Percentiles rank a stretch among this genome's conserved stretches.
Conservation (phyloP, 495 filamentous ascomycete species). For the Hypoxylon cercidicola region DNA sequence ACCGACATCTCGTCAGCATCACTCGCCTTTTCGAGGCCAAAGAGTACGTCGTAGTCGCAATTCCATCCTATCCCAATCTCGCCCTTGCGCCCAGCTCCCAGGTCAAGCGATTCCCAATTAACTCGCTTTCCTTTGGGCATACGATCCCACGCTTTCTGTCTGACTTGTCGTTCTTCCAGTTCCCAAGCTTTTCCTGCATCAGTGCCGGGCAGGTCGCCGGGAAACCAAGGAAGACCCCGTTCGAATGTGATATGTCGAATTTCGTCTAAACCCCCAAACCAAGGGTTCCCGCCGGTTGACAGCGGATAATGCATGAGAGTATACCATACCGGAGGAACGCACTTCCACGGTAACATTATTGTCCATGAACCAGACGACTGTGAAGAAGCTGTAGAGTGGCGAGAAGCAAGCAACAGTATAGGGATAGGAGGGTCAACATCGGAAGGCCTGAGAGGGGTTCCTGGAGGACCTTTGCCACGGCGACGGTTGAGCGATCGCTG, state of each 20-base stretch:
- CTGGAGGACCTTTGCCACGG: slow-evolving; percentile 72
- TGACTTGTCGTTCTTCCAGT: slow-evolving; percentile 66
- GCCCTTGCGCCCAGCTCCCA: slow-evolving; percentile 79
- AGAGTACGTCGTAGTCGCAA: slow-evolving; percentile 85
- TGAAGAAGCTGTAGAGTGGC: slow-evolving; percentile 54
- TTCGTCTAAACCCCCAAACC: slow-evolving; percentile 86
- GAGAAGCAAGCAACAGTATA: slow-evolving; percentile 73
- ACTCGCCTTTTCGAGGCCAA: slow-evolving; percentile 39
- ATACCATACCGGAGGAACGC: slow-evolving; percentile 87
- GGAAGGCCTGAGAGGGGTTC: slow-evolving; percentile 67
- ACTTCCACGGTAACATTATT: slow-evolving; percentile 90
- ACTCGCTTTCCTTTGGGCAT: slow-evolving; percentile 84
- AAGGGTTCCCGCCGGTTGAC: slow-evolving; percentile 78
- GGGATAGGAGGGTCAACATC: slow-evolving; percentile 84
- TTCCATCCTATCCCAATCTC: slow-evolving; percentile 86
- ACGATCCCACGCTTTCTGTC: slow-evolving; percentile 76
- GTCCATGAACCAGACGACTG: slow-evolving; percentile 79
- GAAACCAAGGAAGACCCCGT: slow-evolving; percentile 82
- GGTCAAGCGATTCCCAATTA: slow-evolving; percentile 78
- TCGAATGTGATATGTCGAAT: slow-evolving; percentile 85
- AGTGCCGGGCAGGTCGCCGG: slow-evolving; percentile 86
- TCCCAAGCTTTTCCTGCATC: slow-evolving; percentile 83
- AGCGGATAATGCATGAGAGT: slow-evolving; percentile 85
- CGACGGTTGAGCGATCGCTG: slow-evolving; percentile 91
- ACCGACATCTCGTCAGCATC: slow-evolving; percentile 42